Percentiles rank a stretch among this genome's conserved stretches.
These are phyloP conservation scores for Botrytis porri DNA, from an alignment of 2,329 filamentous ascomycete genomes.

Conservation along the genomic window DNA sequence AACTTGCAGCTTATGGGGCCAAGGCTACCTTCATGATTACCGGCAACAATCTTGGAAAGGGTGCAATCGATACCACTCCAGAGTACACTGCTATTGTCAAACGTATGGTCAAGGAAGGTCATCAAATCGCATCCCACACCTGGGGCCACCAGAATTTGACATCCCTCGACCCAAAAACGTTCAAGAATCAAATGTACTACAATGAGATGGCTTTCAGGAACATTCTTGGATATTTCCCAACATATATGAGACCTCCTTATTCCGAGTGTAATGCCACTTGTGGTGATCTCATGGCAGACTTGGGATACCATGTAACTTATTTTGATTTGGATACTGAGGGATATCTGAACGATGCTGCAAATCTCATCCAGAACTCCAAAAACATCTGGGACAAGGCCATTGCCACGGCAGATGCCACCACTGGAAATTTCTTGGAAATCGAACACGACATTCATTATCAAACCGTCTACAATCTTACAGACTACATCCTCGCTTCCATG, in stretches of 20 bases:
- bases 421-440: slow-evolving; percentile 47
- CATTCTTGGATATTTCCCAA: slow-evolving; percentile 54
- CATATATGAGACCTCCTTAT: slow-evolving; percentile 51
- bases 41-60: slow-evolving; percentile 51
- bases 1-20: slow-evolving; percentile 56
- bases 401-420: slow-evolving; percentile 23
- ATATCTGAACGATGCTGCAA: slow-evolving; percentile 45
- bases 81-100: slow-evolving; percentile 48
- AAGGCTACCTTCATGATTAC: slow-evolving; percentile 63
- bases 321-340: slow-evolving; percentile 48
- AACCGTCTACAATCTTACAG: slow-evolving; percentile 40
- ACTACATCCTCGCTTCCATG: slow-evolving; percentile 40
- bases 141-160: slow-evolving; percentile 52
- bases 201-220: slow-evolving; percentile 55
- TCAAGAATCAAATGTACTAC: slow-evolving; percentile 49
- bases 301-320: slow-evolving; percentile 49
- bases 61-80: slow-evolving; percentile 40
- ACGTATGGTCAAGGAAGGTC: slow-evolving; percentile 40
- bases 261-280: slow-evolving; percentile 44
- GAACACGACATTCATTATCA: slow-evolving; percentile 45
- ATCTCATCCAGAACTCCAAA: slow-evolving; percentile 47
- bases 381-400: slow-evolving; percentile 39
- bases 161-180: slow-evolving; percentile 43
- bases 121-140: slow-evolving; percentile 60
- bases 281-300: slow-evolving; percentile 39